Percentiles rank a stretch among this genome's conserved stretches.
phyloP scores from a whole-genome alignment of 108 stramenopile genomes.

The Cyclotella kingstonii region DNA sequence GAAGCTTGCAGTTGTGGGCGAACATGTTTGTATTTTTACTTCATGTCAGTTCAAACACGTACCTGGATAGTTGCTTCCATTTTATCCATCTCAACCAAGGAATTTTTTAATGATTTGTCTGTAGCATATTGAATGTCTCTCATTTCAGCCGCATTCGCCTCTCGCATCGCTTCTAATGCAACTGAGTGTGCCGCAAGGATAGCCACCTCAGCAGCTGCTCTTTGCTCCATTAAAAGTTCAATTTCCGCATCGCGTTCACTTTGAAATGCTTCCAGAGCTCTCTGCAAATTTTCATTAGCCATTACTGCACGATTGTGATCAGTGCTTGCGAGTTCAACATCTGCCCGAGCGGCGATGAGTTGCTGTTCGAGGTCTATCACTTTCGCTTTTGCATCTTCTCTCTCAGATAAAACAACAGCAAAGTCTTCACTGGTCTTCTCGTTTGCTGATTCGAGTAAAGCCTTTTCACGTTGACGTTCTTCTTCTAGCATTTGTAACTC shows the following conservation, averaged over 20 bases:
- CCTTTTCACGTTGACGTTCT: conserved; percentile 65
- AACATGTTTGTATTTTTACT: neutral
- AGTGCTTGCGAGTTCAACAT: conserved; percentile 73
- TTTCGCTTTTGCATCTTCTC: conserved; percentile 61
- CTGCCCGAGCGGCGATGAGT: conserved; percentile 67
- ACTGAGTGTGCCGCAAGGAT: conserved; percentile 68
- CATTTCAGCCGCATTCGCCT: conserved; percentile 63
- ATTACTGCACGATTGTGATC: conserved; percentile 66
- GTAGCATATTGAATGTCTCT: conserved; percentile 59
- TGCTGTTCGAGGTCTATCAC: conserved; percentile 70
- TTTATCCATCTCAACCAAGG: conserved; percentile 57
- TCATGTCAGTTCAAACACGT: neutral
- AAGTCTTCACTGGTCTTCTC: conserved; percentile 42
- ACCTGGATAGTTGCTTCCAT: conserved; percentile 50
- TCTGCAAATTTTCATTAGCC: conserved; percentile 73
- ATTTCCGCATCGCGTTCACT: conserved; percentile 84
- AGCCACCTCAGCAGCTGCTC: conserved; percentile 58
- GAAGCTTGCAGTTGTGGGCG: too few relatives aligned
- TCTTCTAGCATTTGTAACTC: conserved; percentile 79
- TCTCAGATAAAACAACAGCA: conserved; percentile 53
- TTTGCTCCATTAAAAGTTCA: conserved; percentile 68
- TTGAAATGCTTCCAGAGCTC: conserved; percentile 82
- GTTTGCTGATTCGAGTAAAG: conserved; percentile 42
- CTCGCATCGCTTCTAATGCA: conserved; percentile 53
- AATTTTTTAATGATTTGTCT: conserved; percentile 54